Evolutionary conservation across 2,329 filamentous ascomycete genomes (phyloP), one percentile per base, ranked within the genome.

Genomic region (Penicillium digitatum): DNA sequence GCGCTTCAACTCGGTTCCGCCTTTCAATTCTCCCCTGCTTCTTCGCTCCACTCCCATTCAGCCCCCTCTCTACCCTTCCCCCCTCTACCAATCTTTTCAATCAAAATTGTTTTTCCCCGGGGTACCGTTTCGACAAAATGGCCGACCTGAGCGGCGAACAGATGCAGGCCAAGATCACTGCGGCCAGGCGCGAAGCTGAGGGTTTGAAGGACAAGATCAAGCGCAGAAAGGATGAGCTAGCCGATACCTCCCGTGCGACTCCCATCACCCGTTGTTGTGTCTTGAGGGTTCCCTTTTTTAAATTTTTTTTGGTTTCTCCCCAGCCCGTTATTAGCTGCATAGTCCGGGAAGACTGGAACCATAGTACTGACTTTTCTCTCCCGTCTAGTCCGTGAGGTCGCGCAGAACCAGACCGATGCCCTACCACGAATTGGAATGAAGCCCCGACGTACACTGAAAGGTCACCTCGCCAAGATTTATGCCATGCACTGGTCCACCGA

Each of bases 401-500:
- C 94, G 69, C 87, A 91, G 74, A 89, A 93, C 78, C 88, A 93
- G 63, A 93, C 95, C 76, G 94, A 97, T 75, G 82, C 89, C 64
- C 86, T 99, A 68, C 91, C 93, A 62, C 88, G 89, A 76, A 94
- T 95, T 76, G 84, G 93, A 72, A 97, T 99, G 94, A 95, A 94
- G 82, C 89, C 93, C 62, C 94, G 95, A 81, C 89, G 91, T 69
- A 96, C 92, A 48, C 82, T 99, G 65, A 97, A 97, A 81, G 94
- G 94, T 64, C 94, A 99, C 82, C 80, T 99, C 65, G 94, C 94
- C 69, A 99, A 99, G 81, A 99, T 99, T 70, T 99, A 99, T 77
- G 94, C 94, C 69, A 99, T 99, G 94, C 94, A 99, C 81, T 99
- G 94, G 94, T 97, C 94, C 32, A 99, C 94, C 62, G 94, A 99